Conservation (phyloP, 1,284 basidiomycete species). For the Ustilago sp. region DNA sequence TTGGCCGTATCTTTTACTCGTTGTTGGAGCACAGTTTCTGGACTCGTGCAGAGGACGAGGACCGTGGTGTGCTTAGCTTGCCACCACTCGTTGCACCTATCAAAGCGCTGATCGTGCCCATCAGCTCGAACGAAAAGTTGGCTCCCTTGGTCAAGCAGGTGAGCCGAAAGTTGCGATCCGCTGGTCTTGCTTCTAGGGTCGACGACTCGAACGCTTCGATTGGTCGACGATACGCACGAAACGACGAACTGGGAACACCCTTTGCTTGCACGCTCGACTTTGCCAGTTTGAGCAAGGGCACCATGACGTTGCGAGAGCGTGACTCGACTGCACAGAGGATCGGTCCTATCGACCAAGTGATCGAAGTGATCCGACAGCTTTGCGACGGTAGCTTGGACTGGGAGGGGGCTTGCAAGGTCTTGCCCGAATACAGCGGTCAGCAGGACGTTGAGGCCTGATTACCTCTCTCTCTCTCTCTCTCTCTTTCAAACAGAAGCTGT, state of each 20-base stretch:
- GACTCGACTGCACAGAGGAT: conserved; percentile 94
- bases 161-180: conserved; percentile 85
- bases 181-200: conserved; percentile 89
- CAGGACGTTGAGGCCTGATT: conserved; percentile 72
- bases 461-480: neutral
- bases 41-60: conserved; percentile 82
- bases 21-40: conserved; percentile 97
- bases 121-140: conserved; percentile 88
- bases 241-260: conserved; percentile 98
- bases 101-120: conserved; percentile 95
- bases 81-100: conserved; percentile 92
- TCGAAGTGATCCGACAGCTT: conserved; percentile 76
- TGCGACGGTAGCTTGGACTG: conserved; percentile 74
- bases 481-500: neutral
- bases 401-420: conserved; percentile 79
- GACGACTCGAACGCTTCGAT: conserved; percentile 96
- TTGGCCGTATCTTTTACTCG: conserved; percentile 94
- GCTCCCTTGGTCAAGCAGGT: conserved; percentile 86
- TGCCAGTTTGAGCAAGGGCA: conserved; percentile 78
- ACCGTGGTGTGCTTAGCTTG: conserved; percentile 79
- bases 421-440: conserved; percentile 88
- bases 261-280: conserved; percentile 97
- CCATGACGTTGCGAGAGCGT: conserved; percentile 76
- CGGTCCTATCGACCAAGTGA: conserved; percentile 90
- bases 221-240: conserved; percentile 95